phyloP scores from a whole-genome alignment of 208 protist species.

The Histomonas meleagridis region DNA sequence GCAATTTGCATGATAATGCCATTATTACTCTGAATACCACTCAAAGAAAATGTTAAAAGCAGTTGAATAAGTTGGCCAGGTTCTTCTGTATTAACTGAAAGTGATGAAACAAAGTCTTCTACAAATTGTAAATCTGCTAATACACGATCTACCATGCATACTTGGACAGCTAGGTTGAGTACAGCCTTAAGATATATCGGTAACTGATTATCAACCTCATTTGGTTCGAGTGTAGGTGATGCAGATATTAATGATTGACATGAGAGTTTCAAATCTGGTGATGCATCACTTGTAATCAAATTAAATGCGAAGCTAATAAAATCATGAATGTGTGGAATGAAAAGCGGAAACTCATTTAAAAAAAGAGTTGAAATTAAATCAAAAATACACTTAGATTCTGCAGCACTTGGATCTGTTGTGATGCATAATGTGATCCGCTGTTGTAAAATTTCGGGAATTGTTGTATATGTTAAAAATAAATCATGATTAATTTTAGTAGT shows the following conservation, averaged over 20 bases:
- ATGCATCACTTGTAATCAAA: not conserved
- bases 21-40: not conserved
- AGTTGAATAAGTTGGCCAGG: not conserved
- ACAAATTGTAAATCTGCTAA: not conserved
- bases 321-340: not conserved
- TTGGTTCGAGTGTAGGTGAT: not conserved
- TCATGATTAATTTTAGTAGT: not conserved
- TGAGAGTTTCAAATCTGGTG: not conserved
- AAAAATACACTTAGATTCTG: not conserved
- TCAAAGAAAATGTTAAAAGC: not conserved
- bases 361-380: not conserved
- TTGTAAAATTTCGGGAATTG: not conserved
- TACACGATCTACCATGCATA: not conserved
- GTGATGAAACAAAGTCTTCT: not conserved
- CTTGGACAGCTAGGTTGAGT: not conserved
- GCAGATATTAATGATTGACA: not conserved
- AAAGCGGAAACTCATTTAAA: not conserved
- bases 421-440: not conserved
- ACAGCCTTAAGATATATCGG: not conserved
- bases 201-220: not conserved
- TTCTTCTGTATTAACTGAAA: not conserved
- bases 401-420: not conserved
- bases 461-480: not conserved
- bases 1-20: not conserved
- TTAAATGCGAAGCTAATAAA: not conserved